Evolutionary conservation across 129 eudicot genomes (phyloP).

Genomic region (Kitagawia praeruptora): DNA sequence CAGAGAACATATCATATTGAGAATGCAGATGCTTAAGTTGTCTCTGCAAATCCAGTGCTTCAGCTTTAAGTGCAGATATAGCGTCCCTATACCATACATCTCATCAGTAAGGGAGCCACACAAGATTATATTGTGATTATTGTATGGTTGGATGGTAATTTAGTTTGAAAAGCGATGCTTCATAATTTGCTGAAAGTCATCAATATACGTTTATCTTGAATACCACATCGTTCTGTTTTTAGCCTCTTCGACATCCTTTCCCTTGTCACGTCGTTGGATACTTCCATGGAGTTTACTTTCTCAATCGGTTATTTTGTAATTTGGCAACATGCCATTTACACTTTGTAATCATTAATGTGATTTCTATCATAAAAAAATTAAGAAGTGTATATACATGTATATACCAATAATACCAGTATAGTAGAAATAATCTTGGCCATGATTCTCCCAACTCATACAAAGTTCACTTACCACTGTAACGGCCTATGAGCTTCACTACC

Average conservation of each 20-base stretch:
- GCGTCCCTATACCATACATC: constrained; percentile 50
- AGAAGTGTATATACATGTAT: too few species aligned
- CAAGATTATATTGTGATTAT: too few species aligned
- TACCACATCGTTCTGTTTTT: neutral
- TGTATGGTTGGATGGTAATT: too few species aligned
- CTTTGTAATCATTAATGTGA: neutral
- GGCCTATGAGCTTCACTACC: constrained; percentile 92
- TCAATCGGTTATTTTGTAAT: neutral
- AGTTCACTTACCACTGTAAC: constrained; percentile 59
- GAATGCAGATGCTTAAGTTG: constrained; percentile 84
- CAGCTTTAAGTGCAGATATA: constrained; percentile 66
- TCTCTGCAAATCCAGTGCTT: constrained; percentile 81
- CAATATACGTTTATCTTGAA: neutral
- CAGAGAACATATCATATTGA: constrained; percentile 79
- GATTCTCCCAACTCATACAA: neutral
- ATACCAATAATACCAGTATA: neutral
- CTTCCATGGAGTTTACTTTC: neutral
- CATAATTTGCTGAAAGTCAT: neutral
- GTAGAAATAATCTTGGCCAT: neutral
- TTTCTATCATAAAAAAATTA: neutral
- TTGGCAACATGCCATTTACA: neutral
- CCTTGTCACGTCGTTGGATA: neutral
- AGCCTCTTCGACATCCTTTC: neutral
- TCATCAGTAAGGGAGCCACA: constrained; percentile 17
- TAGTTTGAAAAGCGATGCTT: neutral